Base-by-base conservation (phyloP, 2,329 filamentous ascomycete species). In the Colletotrichum higginsianum region DNA sequence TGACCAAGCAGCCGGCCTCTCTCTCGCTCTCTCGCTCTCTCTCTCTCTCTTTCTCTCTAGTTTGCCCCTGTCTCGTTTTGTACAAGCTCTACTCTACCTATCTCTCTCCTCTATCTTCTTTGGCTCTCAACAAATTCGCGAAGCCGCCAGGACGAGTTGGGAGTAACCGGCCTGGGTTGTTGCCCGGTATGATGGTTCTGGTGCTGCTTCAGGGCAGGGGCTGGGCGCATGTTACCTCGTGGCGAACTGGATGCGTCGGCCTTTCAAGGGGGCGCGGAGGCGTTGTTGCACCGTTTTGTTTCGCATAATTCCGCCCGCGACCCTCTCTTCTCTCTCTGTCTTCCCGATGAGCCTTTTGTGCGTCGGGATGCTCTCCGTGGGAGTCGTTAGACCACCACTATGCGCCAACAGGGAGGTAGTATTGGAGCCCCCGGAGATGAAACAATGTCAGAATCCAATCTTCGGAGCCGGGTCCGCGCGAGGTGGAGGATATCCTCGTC, bases 231-330 rank as follows among this genome's bases (percentile, higher is more conserved):
- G 68, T 62, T 64, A 60, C n/a, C 68, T 55, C 53, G 65, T 68
- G 65, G 65, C 68, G 58, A 62, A 63, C 47, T 40, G 21, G 38
- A 13, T 49, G 40, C 18, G 23, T 61, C 26, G 42, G 9, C 12
- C 35, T 38, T 38, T 47, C 8, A 16, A 53, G 50, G 52, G 64
- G 35, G 35, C 35, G 63, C 68, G 65, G 68, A 60, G 58, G 46
- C 42, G 38, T 53, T 60, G 58, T 71, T 71, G 68, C 65, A 63
- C 68, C 65, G 68, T 58, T 68, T 71, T 40, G 60, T 53, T 60
- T 44, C n/a, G 63, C 49, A 70, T 23, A 56, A 35, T 61, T 61
- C 55, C 56, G 42, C 55, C 56, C 13, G 44, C 21, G 13, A n/a
- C n/a, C 18, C 40, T 23, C 44, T 38, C 47, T 18, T 21, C 26